Percentiles rank a stretch among this genome's conserved stretches.
Conservation (phyloP, 169 alveolate species). For the Plasmodium vinckei region DNA sequence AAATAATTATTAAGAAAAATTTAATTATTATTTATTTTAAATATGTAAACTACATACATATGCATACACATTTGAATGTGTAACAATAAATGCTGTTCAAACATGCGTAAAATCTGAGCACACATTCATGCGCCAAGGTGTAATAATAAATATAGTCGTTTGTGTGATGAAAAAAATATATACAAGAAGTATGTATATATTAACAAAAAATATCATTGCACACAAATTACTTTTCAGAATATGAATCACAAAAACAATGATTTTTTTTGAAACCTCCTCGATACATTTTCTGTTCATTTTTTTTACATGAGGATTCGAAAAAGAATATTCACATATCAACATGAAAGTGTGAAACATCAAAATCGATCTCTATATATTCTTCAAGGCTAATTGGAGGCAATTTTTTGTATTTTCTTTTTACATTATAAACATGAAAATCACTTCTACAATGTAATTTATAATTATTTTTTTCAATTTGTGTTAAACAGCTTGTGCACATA, state of each 20-base stretch:
- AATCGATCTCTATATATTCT: conserved; percentile 80
- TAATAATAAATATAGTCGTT: not conserved
- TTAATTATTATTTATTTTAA: conserved; percentile 1
- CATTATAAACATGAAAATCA: conserved; percentile 87
- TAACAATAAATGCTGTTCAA: conserved; percentile 5
- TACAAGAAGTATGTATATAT: not conserved
- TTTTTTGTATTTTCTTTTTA: conserved; percentile 84
- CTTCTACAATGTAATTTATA: conserved; percentile 85
- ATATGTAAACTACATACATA: not conserved
- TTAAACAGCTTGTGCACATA: conserved; percentile 83
- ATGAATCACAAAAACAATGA: conserved; percentile 34
- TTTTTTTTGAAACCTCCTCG: not conserved
- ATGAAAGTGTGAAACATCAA: conserved; percentile 75
- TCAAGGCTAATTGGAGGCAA: conserved; percentile 86
- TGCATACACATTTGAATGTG: not conserved
- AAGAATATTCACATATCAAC: conserved; percentile 68
- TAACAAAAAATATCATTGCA: not conserved
- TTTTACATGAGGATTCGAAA: not conserved
- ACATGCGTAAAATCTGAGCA: not conserved
- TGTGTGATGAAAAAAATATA: not conserved
- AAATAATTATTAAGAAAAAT: too few relatives aligned
- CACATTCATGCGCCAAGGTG: not conserved
- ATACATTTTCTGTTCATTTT: too few relatives aligned
- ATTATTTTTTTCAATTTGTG: conserved; percentile 77
- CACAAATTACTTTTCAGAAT: conserved; percentile 28